These are phyloP conservation scores for Podospora australis DNA, from an alignment of 495 filamentous ascomycete species.

Conservation along the genomic window DNA sequence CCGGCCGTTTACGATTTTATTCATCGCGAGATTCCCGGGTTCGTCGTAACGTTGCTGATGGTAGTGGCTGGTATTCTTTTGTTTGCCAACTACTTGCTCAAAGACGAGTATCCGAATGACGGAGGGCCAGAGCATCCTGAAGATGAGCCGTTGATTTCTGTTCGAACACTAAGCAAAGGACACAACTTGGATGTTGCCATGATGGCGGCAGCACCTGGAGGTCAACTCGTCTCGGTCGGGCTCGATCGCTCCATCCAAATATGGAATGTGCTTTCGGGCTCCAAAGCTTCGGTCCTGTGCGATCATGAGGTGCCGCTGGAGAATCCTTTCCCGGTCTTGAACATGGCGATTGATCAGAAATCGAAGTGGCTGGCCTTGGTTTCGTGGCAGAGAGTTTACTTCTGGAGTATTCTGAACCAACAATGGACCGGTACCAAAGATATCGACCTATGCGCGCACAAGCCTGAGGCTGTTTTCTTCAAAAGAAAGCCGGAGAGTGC, in stretches of 20 bases:
- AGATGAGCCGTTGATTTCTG: conserved; percentile 47
- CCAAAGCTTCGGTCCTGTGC: conserved; percentile 30
- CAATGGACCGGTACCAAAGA: conserved; percentile 42
- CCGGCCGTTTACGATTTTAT: conserved; percentile 52
- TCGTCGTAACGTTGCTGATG: conserved; percentile 48
- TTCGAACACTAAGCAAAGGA: conserved; percentile 50
- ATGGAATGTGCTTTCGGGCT: conserved; percentile 47
- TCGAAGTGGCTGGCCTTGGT: conserved; percentile 59
- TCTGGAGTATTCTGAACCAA: conserved; percentile 52
- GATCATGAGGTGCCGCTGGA: conserved; percentile 29
- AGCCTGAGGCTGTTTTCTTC: conserved; percentile 55
- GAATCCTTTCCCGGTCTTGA: conserved; percentile 51
- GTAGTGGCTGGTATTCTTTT: conserved; percentile 51
- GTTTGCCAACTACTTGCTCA: conserved; percentile 61
- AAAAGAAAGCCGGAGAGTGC: conserved; percentile 27
- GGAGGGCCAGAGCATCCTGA: conserved; percentile 29
- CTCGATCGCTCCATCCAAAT: conserved; percentile 57
- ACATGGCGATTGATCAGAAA: conserved; percentile 51
- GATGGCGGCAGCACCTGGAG: conserved; percentile 49
- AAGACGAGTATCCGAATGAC: conserved; percentile 40
- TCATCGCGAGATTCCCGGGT: conserved; percentile 49
- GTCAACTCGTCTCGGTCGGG: conserved; percentile 58
- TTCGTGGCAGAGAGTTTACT: conserved; percentile 43
- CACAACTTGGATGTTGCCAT: conserved; percentile 60
- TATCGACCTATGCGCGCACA: conserved; percentile 45